Evolutionary conservation across 1,284 basidiomycete genomes (phyloP).

Genomic region (Apiotrichum akiyoshidainum): DNA sequence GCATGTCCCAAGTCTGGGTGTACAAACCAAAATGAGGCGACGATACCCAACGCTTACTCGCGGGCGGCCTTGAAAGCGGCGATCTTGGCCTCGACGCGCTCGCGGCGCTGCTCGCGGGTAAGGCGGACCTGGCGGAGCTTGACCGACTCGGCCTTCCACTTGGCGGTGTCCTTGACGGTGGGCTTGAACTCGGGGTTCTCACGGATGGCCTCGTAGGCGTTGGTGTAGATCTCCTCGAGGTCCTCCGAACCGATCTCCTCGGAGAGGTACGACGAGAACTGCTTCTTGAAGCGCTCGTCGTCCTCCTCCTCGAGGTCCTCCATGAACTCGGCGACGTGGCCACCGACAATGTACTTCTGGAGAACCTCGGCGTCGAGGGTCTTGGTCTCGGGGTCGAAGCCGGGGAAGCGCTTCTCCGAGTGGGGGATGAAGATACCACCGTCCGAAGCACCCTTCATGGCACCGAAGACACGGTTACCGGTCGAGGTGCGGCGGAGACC

Average conservation of each 20-base stretch:
- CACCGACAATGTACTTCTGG: slow-evolving; percentile 97
- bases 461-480: slow-evolving; percentile 96
- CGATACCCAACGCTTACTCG: slow-evolving; percentile 25
- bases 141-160: slow-evolving; percentile 85
- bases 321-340: slow-evolving; percentile 99
- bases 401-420: slow-evolving; percentile 97
- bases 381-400: slow-evolving; percentile 93
- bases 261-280: slow-evolving; percentile 91
- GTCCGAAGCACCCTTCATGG: slow-evolving; percentile 98
- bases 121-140: slow-evolving; percentile 73
- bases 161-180: slow-evolving; percentile 76
- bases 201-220: slow-evolving; percentile 88
- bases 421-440: slow-evolving; percentile 98
- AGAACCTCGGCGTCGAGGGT: slow-evolving; percentile 89
- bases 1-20: slow-evolving; percentile 9
- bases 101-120: slow-evolving; percentile 73
- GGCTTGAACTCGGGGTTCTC: slow-evolving; percentile 90
- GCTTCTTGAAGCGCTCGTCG: slow-evolving; percentile 99
- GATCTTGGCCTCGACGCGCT: slow-evolving; percentile 76
- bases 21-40: slow-evolving; percentile 4
- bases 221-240: slow-evolving; percentile 92
- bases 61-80: slow-evolving; percentile 70
- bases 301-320: slow-evolving; percentile 99
- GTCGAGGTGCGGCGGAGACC: slow-evolving; percentile 98
- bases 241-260: slow-evolving; percentile 95